Evolutionary conservation across 2,329 filamentous ascomycete species (phyloP).

Genomic region (Scleromitrula shiraiana): DNA sequence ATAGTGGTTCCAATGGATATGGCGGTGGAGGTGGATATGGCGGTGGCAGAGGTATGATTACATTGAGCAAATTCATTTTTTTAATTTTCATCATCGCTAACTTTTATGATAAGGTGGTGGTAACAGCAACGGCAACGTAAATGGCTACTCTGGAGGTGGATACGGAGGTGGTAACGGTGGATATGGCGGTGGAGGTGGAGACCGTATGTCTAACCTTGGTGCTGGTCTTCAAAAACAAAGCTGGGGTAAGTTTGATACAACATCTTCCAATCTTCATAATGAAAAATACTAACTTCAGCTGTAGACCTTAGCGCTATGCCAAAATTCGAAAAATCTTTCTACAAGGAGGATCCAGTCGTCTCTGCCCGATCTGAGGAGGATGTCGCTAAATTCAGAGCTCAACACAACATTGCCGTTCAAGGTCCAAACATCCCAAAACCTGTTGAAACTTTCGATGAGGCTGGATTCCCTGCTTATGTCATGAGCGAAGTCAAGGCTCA

Average conservation of each 20-base stretch:
- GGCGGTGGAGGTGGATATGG: constrained; percentile 32
- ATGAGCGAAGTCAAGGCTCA: constrained; percentile 98
- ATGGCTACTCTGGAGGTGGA: constrained; percentile 27
- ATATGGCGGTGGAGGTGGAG: constrained; percentile 61
- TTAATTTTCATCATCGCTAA: constrained; percentile 20
- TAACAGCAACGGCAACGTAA: constrained; percentile 30
- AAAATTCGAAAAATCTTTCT: constrained; percentile 99
- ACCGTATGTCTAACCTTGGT: constrained; percentile 90
- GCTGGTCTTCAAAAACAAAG: constrained; percentile 78
- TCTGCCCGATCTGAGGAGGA: constrained; percentile 65
- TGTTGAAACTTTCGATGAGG: constrained; percentile 95
- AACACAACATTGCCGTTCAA: constrained; percentile 75
- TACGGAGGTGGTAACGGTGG: constrained; percentile 33
- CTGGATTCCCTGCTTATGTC: constrained; percentile 92
- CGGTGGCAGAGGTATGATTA: constrained; percentile 26
- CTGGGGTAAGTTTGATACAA: constrained; percentile 58
- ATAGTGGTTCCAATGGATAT: constrained; percentile 44
- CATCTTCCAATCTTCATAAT: background rate
- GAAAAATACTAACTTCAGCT: background rate
- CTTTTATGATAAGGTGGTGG: constrained; percentile 29
- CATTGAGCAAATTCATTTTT: background rate
- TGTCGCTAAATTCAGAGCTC: constrained; percentile 79
- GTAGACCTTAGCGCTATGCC: constrained; percentile 69
- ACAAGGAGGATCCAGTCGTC: constrained; percentile 88
- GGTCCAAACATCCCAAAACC: constrained; percentile 82